Evolutionary conservation across 306 rosid genomes (phyloP), one percentile per base, ranked within the genome.

Genomic region (Oemleria cerasiformis): DNA sequence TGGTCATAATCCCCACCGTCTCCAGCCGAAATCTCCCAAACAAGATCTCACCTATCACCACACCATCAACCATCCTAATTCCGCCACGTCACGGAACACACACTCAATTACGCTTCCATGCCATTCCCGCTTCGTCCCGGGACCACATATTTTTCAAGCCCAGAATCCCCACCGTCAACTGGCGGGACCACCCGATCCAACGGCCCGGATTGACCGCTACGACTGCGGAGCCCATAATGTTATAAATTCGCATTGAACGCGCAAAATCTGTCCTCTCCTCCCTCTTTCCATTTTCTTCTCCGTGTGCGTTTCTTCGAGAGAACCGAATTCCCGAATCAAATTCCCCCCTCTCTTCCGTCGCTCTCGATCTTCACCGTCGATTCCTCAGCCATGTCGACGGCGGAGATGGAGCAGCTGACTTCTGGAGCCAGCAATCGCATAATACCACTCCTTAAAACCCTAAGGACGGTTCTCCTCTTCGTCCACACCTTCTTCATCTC

Each of bases 401-500:
- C 66, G 59, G 90, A 73, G 84, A 84, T 91, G 90, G 99, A 95
- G 75, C 99, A 79, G 40, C 87, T 95, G 38, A 95, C 99, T 63
- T 95, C 99, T 9, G 99, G 99, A 6, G 99, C 99, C 1, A 95
- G 99, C 89, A 91, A 89, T 77, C 97, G 99, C 65, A 95, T 95
- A 55, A 89, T 95, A 64, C 99, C 99, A 21, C 75, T 91, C 67
- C 77, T 95, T 14, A 95, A 80, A 78, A 64, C 97, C 5, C 62
- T 95, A 0, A 74, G 88, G 73, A 76, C 85, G 6, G 84, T 86
- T 21, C 74, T 94, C 53, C 36, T 89, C 39, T 85, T 89, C 75
- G 79, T 91, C 21, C 85, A 84, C 82, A 78, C 95, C 11, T 55
- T 86, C 78, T 65, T 91, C 66, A 71, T 95, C 30, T 89, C 96